Evolutionary conservation across 257 asterid genomes (phyloP), one percentile per base, ranked within the genome.

Genomic region (Nicotiana sylvestris): DNA sequence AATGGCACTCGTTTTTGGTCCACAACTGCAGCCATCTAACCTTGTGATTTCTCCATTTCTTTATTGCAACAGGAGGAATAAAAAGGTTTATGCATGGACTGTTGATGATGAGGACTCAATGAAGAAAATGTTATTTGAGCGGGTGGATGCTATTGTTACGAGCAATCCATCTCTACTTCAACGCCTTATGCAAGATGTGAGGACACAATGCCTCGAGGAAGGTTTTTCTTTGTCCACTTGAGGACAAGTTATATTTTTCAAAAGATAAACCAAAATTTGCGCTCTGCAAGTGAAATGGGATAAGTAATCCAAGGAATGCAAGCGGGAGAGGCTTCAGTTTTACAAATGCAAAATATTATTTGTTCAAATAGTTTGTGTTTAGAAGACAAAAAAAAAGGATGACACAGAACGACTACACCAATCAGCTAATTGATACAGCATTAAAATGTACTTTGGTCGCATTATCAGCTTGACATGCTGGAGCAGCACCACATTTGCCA

Each of bases 71-170:
- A 95, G 99, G 92, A 90, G 92, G 85, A 88, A 89, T 29, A 95
- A 95, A 90, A 94, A 92, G 89, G 98, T 94, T 25, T 95, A 88
- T 61, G 95, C 94, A 3, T 95, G 99, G 99, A 92, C 98, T 0
- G 99, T 95, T 25, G 97, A 95, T 77, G 96, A 93, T 32, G 94
- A 92, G 87, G 90, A 81, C 68, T 83, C 88, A 37, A 95, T 95
- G 98, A 86, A 86, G 88, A 89, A 83, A 69, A 89, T 95, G 97
- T 76, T 95, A 88, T 65, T 49, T 67, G 92, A 91, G 91, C 86
- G 80, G 16, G 98, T 92, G 81, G 99, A 95, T 85, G 98, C 91
- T 81, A 90, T 95, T 66, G 91, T 95, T 46, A 94, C 99, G 4
- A 87, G 98, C 85, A 91, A 93, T 83, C 99, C 99, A 27, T 70